These are phyloP conservation scores for Solanum bulbocastanum DNA, from an alignment of 257 asterid species.

Conservation along the genomic window DNA sequence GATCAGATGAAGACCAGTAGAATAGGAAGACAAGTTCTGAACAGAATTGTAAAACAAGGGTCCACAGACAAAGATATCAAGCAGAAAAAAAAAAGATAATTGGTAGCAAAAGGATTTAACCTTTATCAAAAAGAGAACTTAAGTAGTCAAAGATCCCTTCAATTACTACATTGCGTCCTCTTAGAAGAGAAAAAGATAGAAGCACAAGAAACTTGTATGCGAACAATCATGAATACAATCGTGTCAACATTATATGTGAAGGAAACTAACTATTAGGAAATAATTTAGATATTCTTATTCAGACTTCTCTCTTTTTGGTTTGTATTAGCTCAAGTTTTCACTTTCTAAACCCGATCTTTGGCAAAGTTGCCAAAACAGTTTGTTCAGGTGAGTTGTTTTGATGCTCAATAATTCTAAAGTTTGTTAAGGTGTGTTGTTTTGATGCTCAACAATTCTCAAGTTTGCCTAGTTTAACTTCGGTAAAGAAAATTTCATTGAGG, in stretches of 20 bases:
- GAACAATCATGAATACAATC: not conserved
- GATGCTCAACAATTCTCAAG: not conserved
- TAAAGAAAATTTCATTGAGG: not conserved
- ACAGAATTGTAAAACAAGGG: not conserved
- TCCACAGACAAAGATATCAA: not conserved
- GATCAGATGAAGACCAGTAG: not conserved
- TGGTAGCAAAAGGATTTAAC: not conserved
- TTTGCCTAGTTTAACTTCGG: not conserved
- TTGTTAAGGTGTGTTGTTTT: not conserved
- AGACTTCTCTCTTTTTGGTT: not conserved
- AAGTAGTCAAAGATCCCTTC: not conserved
- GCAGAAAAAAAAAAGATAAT: not conserved
- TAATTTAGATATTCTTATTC: not conserved
- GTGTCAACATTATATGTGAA: not conserved
- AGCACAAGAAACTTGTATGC: not conserved
- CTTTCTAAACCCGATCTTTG: not conserved
- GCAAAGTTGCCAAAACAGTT: not conserved
- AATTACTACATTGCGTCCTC: not conserved
- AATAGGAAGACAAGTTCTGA: not conserved
- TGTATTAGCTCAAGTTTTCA: not conserved
- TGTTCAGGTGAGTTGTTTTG: not conserved
- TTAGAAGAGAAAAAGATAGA: not conserved
- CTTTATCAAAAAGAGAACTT: not conserved
- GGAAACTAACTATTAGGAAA: not conserved
- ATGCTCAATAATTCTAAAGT: not conserved